Conservation (phyloP, 495 filamentous ascomycete genomes). For the Lindgomyces ingoldianus region DNA sequence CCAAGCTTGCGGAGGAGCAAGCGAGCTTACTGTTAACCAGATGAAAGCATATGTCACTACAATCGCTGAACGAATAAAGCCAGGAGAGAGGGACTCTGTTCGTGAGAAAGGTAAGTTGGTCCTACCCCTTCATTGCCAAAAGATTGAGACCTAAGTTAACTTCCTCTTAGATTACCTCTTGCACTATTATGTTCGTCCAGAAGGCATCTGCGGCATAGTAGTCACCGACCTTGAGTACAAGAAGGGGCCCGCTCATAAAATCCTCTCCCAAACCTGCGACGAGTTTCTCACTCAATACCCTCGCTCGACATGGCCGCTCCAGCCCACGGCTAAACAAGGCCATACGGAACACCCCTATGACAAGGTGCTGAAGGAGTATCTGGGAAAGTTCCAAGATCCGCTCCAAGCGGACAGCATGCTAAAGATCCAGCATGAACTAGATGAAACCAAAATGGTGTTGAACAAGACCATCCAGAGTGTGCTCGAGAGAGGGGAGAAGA, state of each 20-base stretch:
- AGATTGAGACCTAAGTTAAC: neutral
- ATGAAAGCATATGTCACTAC: neutral
- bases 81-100: neutral
- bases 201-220: constrained; percentile 85
- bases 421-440: constrained; percentile 94
- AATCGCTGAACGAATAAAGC: neutral
- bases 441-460: constrained; percentile 96
- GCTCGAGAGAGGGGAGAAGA: constrained; percentile 85
- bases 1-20: neutral
- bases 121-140: neutral
- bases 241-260: constrained; percentile 84
- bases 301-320: too few species aligned
- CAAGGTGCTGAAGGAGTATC: constrained; percentile 76
- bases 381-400: constrained; percentile 87
- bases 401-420: constrained; percentile 84
- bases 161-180: constrained; percentile 66
- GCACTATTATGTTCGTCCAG: constrained; percentile 84
- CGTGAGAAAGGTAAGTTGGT: neutral
- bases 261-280: constrained; percentile 88
- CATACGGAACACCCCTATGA: constrained; percentile 56
- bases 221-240: constrained; percentile 81
- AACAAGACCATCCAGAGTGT: constrained; percentile 96
- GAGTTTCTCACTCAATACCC: constrained; percentile 87
- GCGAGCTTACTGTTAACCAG: neutral
- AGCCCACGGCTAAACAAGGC: constrained; percentile 48